These are phyloP conservation scores for Pseudozyma tsukubaensis DNA, from an alignment of 1,284 basidiomycete genomes.

Conservation along the genomic window DNA sequence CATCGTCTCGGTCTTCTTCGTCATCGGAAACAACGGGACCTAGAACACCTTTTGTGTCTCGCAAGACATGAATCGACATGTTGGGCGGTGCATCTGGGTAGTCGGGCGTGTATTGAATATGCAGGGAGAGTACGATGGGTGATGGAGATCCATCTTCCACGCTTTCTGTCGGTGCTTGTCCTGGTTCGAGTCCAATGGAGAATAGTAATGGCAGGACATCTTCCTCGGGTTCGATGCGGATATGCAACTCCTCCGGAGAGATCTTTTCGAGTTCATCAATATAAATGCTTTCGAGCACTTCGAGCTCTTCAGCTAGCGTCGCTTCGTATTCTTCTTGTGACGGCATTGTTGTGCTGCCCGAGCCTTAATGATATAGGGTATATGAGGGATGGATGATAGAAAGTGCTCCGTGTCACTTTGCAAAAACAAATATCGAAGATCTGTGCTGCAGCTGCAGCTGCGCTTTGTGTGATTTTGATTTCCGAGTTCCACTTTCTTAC, in stretches of 20 bases:
- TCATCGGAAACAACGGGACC: constrained; percentile 33
- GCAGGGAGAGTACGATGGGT: constrained; percentile 80
- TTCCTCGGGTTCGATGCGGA: constrained; percentile 89
- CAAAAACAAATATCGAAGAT: background rate
- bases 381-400: too few species aligned
- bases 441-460: constrained; percentile 5
- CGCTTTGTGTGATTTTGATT: too few species aligned
- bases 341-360: constrained; percentile 35
- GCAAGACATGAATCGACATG: constrained; percentile 76
- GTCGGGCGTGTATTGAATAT: constrained; percentile 77
- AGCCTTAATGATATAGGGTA: too few species aligned
- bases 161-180: constrained; percentile 44
- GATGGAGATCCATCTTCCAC: constrained; percentile 36
- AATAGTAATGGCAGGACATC: constrained; percentile 72
- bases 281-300: constrained; percentile 96
- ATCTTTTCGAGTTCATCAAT: constrained; percentile 92
- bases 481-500: constrained; percentile 32
- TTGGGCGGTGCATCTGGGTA: constrained; percentile 84
- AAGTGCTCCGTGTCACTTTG: too few species aligned
- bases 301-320: constrained; percentile 81
- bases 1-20: constrained; percentile 3
- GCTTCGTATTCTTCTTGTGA: constrained; percentile 70
- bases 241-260: constrained; percentile 82
- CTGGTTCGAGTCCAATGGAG: constrained; percentile 21
- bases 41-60: constrained; percentile 67